Evolutionary conservation across 2,329 filamentous ascomycete species (phyloP).

Genomic region (Tolypocladium amazonense): DNA sequence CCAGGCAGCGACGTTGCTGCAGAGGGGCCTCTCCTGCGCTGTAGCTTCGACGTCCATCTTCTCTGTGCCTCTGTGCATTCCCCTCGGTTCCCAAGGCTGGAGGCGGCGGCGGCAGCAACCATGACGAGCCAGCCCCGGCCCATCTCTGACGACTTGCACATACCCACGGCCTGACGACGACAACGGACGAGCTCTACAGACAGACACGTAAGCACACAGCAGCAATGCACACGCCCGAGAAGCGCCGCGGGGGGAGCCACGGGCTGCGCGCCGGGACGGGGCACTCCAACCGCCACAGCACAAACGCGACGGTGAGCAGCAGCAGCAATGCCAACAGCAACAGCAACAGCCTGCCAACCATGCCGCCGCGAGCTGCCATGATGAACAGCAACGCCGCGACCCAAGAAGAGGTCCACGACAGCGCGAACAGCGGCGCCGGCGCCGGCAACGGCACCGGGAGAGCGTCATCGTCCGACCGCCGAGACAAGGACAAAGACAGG

Average conservation of each 20-base stretch:
- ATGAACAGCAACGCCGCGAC: conserved; percentile 10
- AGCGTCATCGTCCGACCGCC: conserved; percentile 25
- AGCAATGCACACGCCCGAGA: conserved; percentile 31
- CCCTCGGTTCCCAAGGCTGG: background rate
- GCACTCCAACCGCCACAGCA: conserved; percentile 8
- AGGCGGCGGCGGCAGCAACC: conserved; percentile 8
- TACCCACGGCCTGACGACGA: conserved; percentile 16
- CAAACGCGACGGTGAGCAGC: conserved; percentile 6
- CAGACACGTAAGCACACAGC: background rate
- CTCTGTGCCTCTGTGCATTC: background rate
- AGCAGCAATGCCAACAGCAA: conserved; percentile 2
- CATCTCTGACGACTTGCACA: conserved; percentile 10
- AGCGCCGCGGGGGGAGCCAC: conserved; percentile 27
- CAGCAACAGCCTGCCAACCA: conserved; percentile 14
- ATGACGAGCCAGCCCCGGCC: conserved; percentile 16
- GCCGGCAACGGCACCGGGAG: conserved; percentile 1
- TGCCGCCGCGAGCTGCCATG: conserved; percentile 20
- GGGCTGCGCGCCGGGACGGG: conserved; percentile 10
- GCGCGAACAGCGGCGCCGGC: conserved; percentile 2
- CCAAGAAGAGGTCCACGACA: conserved; percentile 14
- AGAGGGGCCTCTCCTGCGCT: background rate
- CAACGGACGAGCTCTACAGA: background rate
- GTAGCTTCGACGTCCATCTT: background rate
- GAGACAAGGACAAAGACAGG: conserved; percentile 10
- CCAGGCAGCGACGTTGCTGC: background rate